Percentiles rank a stretch among this genome's conserved stretches.
phyloP scores from a whole-genome alignment of 225 moss, liverwort and hornwort genomes.

The Thuidium tamariscinum region DNA sequence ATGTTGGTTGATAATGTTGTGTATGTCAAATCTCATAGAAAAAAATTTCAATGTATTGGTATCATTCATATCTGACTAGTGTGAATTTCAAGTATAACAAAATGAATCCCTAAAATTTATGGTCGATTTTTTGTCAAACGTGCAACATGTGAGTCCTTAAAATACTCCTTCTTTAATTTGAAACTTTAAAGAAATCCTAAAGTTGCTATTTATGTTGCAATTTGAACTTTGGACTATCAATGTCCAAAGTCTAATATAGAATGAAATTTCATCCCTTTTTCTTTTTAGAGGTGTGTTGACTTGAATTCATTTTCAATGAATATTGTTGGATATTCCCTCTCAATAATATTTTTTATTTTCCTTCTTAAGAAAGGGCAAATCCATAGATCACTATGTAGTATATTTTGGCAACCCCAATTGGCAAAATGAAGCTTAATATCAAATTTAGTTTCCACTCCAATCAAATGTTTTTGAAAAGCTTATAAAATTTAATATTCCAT shows the following conservation, averaged over 20 bases:
- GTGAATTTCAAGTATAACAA: background rate
- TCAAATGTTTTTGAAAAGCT: background rate
- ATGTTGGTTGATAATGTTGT: no score
- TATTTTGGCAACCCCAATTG: background rate
- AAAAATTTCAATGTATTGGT: no score
- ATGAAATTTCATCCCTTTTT: no score
- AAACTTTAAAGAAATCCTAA: background rate
- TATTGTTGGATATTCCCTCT: background rate
- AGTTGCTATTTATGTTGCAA: background rate
- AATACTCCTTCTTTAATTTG: background rate
- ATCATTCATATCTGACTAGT: fast-evolving
- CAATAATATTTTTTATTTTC: background rate
- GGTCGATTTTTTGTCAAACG: background rate
- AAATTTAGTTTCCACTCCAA: background rate
- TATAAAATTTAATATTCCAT: background rate
- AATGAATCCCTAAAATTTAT: background rate
- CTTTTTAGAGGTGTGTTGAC: no score
- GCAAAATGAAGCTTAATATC: background rate
- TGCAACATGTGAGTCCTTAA: fast-evolving
- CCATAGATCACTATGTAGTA: fast-evolving
- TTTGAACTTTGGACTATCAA: no score
- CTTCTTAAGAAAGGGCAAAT: background rate
- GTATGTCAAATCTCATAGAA: background rate
- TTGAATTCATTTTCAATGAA: background rate
- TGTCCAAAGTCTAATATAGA: no score